phyloP scores from a whole-genome alignment of 2,329 filamentous ascomycete genomes.

The Tolypocladium amazonense region DNA sequence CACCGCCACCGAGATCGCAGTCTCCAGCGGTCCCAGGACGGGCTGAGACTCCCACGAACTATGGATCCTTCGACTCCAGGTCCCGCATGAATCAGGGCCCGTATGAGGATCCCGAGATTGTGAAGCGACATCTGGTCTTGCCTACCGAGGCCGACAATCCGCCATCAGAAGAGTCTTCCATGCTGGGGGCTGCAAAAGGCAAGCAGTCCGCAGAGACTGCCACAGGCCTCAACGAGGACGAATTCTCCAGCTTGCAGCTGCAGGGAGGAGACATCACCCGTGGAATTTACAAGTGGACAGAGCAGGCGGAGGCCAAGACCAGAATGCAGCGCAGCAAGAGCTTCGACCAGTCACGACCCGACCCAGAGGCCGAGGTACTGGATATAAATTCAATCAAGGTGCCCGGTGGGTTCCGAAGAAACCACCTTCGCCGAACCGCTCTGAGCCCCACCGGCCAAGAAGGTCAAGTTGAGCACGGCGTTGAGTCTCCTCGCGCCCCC shows the following conservation, averaged over 20 bases:
- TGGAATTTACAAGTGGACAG: constrained; percentile 93
- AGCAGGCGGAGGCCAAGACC: constrained; percentile 66
- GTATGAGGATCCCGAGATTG: constrained; percentile 82
- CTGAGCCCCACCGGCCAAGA: constrained; percentile 41
- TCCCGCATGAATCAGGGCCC: constrained; percentile 45
- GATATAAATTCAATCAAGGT: constrained; percentile 88
- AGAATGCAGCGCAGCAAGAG: constrained; percentile 74
- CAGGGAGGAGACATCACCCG: constrained; percentile 93
- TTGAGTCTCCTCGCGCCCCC: constrained; percentile 19
- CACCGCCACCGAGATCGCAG: constrained; percentile 35
- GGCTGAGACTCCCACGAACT: constrained; percentile 56
- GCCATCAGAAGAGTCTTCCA: constrained; percentile 36
- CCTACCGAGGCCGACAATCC: constrained; percentile 37
- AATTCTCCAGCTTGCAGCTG: constrained; percentile 86
- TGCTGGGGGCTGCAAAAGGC: constrained; percentile 37
- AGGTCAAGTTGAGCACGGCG: constrained; percentile 20
- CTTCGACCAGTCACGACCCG: constrained; percentile 67
- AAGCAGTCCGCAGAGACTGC: constrained; percentile 37
- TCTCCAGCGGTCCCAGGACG: constrained; percentile 22
- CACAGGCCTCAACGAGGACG: constrained; percentile 50
- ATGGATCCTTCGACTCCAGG: constrained; percentile 75
- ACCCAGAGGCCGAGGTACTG: constrained; percentile 68
- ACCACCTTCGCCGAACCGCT: constrained; percentile 73
- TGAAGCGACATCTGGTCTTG: constrained; percentile 79
- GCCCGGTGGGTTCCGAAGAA: constrained; percentile 85